Base-by-base conservation (phyloP, 192 early-diverging fungal species). In the Gryganskiella cystojenkinii region DNA sequence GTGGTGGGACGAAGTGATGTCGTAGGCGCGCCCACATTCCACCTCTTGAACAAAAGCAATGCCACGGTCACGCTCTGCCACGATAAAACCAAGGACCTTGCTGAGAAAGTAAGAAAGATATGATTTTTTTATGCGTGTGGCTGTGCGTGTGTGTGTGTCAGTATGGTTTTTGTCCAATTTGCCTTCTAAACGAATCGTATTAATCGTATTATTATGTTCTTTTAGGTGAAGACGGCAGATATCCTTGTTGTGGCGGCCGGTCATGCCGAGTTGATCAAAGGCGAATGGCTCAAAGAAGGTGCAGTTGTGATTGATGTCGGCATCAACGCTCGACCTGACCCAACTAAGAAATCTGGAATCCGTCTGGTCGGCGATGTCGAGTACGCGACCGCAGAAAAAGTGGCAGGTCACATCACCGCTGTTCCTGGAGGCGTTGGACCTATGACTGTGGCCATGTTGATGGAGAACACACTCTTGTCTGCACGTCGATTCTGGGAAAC, bases 341-440 rank as follows among this genome's bases (percentile, higher is more conserved):
- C 86, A 3, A 90, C 95, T 33, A 96, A 95, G 79, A 97, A 96
- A 84, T 86, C 92, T 33, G 98, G 98, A 27, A 83, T 91, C 43
- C 90, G 95, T 60, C 93, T 90, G 87, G 96, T 96, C 24, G 98
- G 98, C 58, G 98, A 99, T 79, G 96, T 98, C 34, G 94, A 97
- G 35, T 97, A 86, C 66, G 85, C 90, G 2, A 80, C 70, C 5
- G 95, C 94, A 7, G 76, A 71, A 15, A 42, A 87, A 43, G 87
- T 92, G 4, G 97, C 96, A 0, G 84, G 90, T 19, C 86, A 88
- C 44, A 95, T 98, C 71, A 98, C 97, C 11, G 96, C 98, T 2
- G 98, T 99, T 50, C 98, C 98, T 42, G 97, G 97, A 34, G 97
- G 98, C 42, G 98, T 99, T n/a, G 98, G 98, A 0, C 98, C 98